Evolutionary conservation across 352 stramenopile species (phyloP), one percentile per base, ranked within the genome.

Genomic region (Lagenidium giganteum): DNA sequence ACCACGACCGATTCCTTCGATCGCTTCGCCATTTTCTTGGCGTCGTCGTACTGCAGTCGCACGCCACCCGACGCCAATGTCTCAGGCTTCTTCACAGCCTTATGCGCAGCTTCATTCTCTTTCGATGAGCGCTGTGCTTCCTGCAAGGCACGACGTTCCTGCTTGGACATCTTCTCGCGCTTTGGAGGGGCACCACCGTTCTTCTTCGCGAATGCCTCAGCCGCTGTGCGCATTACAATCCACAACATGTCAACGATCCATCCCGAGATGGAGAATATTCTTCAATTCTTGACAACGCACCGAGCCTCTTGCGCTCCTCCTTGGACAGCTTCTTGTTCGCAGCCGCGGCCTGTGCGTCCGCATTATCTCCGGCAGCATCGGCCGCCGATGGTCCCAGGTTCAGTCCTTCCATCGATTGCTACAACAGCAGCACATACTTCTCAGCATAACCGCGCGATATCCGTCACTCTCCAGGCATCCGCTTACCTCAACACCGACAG

Each of bases 121-220:
- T 96, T 96, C 35, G 78, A 69, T 21, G 83, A 74, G 44, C 91
- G 68, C 60, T 95, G 90, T 38, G 85, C 70, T 54, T 98, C 92
- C 54, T 98, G 94, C 31, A 96, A 61, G 1, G 81, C 90, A 7
- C 92, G 78, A 36, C 94, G 82, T 63, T 98, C 89, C 18, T 89
- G 85, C 55, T 98, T 98, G 45, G 54, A 86, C 22, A 97, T 55
- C 62, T 97, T 97, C 39, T 83, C 76, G 13, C 72, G 60, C 56
- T 84, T 85, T 14, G 70, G 51, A 7, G 50, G 37, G 8, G 46
- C 62, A 8, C 66, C 66, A 12, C 56, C 37, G n/a, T n/a, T n/a
- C n/a, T n/a, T n/a, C 33, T 73, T 78, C 8, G 76, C 65, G 39
- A 88, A 88, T 20, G 65, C 70, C 37, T 84, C 76, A 14, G 71